These are phyloP conservation scores for Aspergillus hiratsukae DNA, from an alignment of 2,329 filamentous ascomycete species.

Conservation along the genomic window DNA sequence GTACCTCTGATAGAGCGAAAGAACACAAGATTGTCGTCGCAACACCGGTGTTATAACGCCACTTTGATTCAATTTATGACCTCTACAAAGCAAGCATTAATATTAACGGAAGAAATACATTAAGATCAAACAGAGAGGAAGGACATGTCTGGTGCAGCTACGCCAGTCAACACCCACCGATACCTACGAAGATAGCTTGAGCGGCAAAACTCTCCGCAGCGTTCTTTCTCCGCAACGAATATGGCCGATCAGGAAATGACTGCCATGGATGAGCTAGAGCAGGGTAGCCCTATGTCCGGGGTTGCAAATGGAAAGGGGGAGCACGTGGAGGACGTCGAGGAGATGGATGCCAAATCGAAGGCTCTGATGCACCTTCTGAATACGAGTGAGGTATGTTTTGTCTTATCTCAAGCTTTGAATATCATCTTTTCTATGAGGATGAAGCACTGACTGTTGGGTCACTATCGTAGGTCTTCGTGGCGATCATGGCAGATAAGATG, in stretches of 20 bases:
- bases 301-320: constrained; percentile 12
- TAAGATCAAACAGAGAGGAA: background rate
- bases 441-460: constrained; percentile 4
- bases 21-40: background rate
- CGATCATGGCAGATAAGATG: constrained; percentile 49
- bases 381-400: constrained; percentile 38
- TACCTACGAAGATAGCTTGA: constrained; percentile 19
- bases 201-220: constrained; percentile 26
- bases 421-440: background rate
- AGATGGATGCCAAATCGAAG: constrained; percentile 41
- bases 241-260: constrained; percentile 12
- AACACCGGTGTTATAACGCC: background rate
- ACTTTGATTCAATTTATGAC: background rate
- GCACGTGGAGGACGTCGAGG: constrained; percentile 28
- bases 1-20: background rate
- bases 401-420: background rate
- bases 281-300: background rate
- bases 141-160: constrained; percentile 25
- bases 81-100: background rate
- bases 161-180: constrained; percentile 23
- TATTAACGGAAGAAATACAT: background rate
- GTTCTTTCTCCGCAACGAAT: constrained; percentile 26
- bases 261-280: background rate
- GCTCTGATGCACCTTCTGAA: constrained; percentile 44
- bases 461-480: constrained; percentile 40